These are phyloP conservation scores for Alternaria sp. DNA, from an alignment of 2,329 filamentous ascomycete genomes.

Conservation along the genomic window DNA sequence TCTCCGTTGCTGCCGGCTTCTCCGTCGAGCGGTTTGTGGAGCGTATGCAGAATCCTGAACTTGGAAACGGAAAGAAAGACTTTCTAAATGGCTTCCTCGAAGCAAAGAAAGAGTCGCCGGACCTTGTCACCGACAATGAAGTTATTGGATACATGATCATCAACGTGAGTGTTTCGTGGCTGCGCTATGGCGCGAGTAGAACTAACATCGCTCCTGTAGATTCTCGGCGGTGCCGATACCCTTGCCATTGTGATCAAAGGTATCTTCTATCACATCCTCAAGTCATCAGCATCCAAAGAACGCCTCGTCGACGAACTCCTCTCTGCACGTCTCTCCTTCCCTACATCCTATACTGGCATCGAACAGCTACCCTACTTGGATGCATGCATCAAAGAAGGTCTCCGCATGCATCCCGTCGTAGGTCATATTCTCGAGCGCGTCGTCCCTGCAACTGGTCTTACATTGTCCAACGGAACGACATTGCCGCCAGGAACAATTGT, in stretches of 20 bases:
- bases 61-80: constrained; percentile 27
- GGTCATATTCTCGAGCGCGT: constrained; percentile 42
- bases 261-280: constrained; percentile 35
- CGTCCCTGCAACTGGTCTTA: constrained; percentile 29
- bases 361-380: constrained; percentile 52
- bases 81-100: constrained; percentile 31
- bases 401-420: constrained; percentile 53
- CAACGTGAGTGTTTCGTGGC: constrained; percentile 25
- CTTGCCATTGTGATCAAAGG: constrained; percentile 35
- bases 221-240: constrained; percentile 43
- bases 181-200: background rate
- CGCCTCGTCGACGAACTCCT: constrained; percentile 35
- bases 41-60: constrained; percentile 23
- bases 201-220: constrained; percentile 5
- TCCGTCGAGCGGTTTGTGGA: constrained; percentile 28
- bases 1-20: constrained; percentile 29
- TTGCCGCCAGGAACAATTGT: constrained; percentile 43
- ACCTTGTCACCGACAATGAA: constrained; percentile 36
- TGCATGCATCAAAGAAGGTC: constrained; percentile 56
- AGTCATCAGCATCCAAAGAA: constrained; percentile 25
- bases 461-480: constrained; percentile 27
- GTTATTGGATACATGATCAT: constrained; percentile 44
- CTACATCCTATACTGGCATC: constrained; percentile 24
- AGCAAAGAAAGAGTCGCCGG: constrained; percentile 22
- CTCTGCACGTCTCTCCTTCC: constrained; percentile 21